These are phyloP conservation scores for Linum lewisii DNA, from an alignment of 345 rosid species.

Conservation along the genomic window DNA sequence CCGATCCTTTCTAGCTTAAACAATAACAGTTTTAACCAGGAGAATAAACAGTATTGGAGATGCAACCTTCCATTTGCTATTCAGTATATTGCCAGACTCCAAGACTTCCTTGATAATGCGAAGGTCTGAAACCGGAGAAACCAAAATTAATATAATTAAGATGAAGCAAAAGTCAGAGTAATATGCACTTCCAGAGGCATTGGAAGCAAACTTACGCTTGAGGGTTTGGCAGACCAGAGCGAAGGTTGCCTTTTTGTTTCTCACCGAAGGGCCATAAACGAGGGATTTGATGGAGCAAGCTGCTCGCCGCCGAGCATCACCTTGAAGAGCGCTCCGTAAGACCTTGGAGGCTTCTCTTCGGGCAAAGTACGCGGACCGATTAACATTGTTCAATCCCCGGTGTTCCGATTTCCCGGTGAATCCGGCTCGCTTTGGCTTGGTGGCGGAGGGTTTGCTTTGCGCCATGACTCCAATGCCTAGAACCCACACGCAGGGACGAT, in stretches of 20 bases:
- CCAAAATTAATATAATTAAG: background rate
- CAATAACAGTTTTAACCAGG: background rate
- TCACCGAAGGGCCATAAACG: conserved; percentile 62
- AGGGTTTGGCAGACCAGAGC: conserved; percentile 97
- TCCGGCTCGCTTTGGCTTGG: conserved; percentile 4
- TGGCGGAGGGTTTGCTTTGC: background rate
- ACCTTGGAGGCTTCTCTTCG: conserved; percentile 88
- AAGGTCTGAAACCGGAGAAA: conserved; percentile 44
- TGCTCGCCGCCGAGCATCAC: conserved; percentile 74
- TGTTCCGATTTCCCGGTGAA: conserved; percentile 6
- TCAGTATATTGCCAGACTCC: conserved; percentile 44
- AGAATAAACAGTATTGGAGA: background rate
- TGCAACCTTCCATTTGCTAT: conserved; percentile 69
- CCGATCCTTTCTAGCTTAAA: background rate
- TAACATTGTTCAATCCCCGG: conserved; percentile 25
- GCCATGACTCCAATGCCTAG: conserved; percentile 5
- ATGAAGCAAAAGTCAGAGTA: background rate
- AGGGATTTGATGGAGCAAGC: conserved; percentile 72
- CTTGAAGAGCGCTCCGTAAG: conserved; percentile 52
- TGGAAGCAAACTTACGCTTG: conserved; percentile 35
- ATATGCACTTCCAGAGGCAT: background rate
- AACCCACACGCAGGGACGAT: background rate
- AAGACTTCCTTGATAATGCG: conserved; percentile 57
- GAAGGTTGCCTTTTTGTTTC: conserved; percentile 75
- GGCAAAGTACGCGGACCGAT: conserved; percentile 64